phyloP scores from a whole-genome alignment of 176 grass and related monocot genomes.

The Aechmea fasciata region DNA sequence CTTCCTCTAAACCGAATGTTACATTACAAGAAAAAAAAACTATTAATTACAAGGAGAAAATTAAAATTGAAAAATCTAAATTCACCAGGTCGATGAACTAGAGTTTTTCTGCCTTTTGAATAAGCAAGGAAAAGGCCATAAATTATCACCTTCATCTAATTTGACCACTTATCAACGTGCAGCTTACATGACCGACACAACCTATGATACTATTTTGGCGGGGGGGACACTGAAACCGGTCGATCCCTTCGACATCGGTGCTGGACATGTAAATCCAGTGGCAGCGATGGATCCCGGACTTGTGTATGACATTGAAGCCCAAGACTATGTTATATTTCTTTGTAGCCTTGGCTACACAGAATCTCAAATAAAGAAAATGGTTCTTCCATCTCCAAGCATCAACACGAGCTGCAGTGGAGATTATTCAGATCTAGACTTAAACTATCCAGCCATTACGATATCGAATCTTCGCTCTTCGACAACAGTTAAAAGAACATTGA shows the following conservation, averaged over 20 bases:
- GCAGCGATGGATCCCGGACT: conserved; percentile 72
- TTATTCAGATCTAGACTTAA: conserved; percentile 33
- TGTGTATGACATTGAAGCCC: conserved; percentile 51
- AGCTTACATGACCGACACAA: conserved; percentile 56
- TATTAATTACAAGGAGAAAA: no score
- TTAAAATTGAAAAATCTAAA: no score
- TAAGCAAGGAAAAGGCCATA: no score
- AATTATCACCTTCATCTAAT: background rate
- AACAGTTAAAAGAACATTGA: conserved; percentile 59
- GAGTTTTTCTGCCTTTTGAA: no score
- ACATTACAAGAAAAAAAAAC: no score
- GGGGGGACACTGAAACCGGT: conserved; percentile 59
- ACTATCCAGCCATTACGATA: conserved; percentile 70
- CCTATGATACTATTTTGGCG: conserved; percentile 46
- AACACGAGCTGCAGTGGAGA: conserved; percentile 37
- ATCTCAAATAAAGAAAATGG: conserved; percentile 46
- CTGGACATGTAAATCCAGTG: conserved; percentile 68
- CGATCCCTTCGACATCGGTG: conserved; percentile 74
- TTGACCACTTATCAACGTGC: background rate
- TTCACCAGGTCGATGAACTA: no score
- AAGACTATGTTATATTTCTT: conserved; percentile 60
- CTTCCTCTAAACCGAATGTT: background rate
- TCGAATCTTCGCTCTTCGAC: conserved; percentile 32
- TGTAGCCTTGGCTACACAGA: conserved; percentile 66
- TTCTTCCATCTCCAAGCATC: conserved; percentile 34